Percentiles rank a stretch among this genome's conserved stretches.
Evolutionary conservation across 768 basidiomycete species (phyloP).

Genomic region (Boletus patriciae): DNA sequence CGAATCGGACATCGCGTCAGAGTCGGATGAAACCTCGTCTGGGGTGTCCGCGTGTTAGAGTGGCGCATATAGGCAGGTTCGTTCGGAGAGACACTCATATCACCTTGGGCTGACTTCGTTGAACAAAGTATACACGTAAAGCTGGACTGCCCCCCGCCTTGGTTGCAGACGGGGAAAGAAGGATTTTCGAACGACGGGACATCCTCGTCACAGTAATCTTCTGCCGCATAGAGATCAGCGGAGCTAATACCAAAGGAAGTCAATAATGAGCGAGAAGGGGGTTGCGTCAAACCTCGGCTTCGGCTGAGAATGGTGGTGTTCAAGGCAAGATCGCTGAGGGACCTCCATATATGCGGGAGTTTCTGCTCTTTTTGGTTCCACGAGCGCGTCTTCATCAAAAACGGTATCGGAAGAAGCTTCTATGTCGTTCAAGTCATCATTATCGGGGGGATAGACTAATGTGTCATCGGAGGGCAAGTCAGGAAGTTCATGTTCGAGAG

Average conservation of each 20-base stretch:
- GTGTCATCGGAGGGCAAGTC: slow-evolving; percentile 29
- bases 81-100: slow-evolving; percentile 3
- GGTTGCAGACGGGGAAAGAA: slow-evolving; percentile 17
- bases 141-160: slow-evolving; percentile 10
- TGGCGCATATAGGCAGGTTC: slow-evolving; percentile 18
- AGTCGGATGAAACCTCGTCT: slow-evolving; percentile 8
- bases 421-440: slow-evolving; percentile 4
- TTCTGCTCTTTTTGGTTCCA: background rate
- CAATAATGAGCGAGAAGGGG: slow-evolving; percentile 3
- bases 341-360: slow-evolving; percentile 19
- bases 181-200: background rate
- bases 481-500: slow-evolving; percentile 2
- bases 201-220: background rate
- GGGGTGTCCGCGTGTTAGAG: slow-evolving; percentile 17
- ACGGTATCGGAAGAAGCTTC: slow-evolving; percentile 27
- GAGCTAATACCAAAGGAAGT: slow-evolving; percentile 15
- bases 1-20: background rate
- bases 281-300: slow-evolving; percentile 19
- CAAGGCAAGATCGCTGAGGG: background rate
- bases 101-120: slow-evolving; percentile 19
- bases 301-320: background rate
- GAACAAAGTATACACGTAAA: slow-evolving; percentile 26
- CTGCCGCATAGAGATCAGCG: background rate
- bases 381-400: slow-evolving; percentile 9
- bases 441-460: slow-evolving; percentile 11